Base-by-base conservation (phyloP, 345 rosid species). In the Ceriops zippeliana region DNA sequence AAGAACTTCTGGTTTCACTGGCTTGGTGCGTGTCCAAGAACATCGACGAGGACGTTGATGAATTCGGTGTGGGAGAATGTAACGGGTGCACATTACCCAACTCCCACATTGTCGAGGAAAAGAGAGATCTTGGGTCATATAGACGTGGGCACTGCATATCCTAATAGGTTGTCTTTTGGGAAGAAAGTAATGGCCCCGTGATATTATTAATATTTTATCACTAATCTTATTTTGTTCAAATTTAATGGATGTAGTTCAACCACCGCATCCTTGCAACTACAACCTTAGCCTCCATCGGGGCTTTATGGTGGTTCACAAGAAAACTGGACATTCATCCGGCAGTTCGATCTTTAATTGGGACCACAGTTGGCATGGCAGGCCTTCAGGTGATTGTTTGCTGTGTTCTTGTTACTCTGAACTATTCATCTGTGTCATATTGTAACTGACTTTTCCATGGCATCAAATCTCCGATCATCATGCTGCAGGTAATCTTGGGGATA, bases 211-310 rank as follows among this genome's bases (percentile, higher is more conserved):
- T 5, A 2, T 13, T n/a, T 65, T 8, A 8, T 52, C 19, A 10
- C 9, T 2, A 34, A 37, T 42, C 56, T 27, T 62, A 2, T 51
- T 63, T 46, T 62, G 52, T 2, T 62, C 60, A 13, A 13, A 42
- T 42, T 42, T n/a, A 2, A 27, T 54, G 13, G 22, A 49, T 67
- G 73, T 73, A 93, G 98, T 86, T 93, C 31, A 89, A 93, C 71
- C 98, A 95, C 65, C 96, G 99, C 17, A 77, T 91, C 75, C 93
- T 95, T n/a, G 97, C 97, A 22, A 79, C 92, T 15, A 72, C 96
- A 26, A 86, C 86, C 4, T 75, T 89, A 70, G 37, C 78, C 2
- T 81, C 96, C 0, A 63, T 88, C 11, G 79, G 88, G 30, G 77
- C 86, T 56, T 49, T 88, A 64, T 88, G 99, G 96, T 91, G 84